phyloP scores from a whole-genome alignment of 2,329 filamentous ascomycete genomes.

The Ophiobolus disseminans region DNA sequence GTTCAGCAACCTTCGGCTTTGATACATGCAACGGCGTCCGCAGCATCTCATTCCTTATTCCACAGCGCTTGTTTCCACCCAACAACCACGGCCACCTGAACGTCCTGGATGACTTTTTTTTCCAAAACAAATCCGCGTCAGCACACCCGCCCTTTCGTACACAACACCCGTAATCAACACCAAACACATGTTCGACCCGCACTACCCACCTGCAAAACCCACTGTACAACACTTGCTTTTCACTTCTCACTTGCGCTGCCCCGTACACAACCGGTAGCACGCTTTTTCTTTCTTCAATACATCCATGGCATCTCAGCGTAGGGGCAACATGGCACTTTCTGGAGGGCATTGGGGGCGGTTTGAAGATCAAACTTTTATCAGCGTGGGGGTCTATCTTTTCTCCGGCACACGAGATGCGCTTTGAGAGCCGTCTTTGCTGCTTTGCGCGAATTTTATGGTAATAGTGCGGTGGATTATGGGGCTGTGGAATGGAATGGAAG shows the following conservation, averaged over 20 bases:
- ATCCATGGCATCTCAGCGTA: constrained; percentile 12
- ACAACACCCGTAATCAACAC: constrained; percentile 9
- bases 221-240: constrained; percentile 22
- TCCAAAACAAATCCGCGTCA: constrained; percentile 7
- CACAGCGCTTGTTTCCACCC: constrained; percentile 8
- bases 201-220: constrained; percentile 10
- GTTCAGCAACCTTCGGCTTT: constrained; percentile 16
- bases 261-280: not conserved
- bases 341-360: constrained; percentile 14
- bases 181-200: constrained; percentile 4
- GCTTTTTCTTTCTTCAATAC: constrained; percentile 1
- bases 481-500: constrained; percentile 3
- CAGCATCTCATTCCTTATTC: constrained; percentile 11
- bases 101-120: constrained; percentile 16
- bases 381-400: not conserved
- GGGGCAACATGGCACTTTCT: constrained; percentile 20
- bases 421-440: constrained; percentile 24
- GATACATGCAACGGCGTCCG: constrained; percentile 19
- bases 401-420: constrained; percentile 20
- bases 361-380: constrained; percentile 6
- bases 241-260: constrained; percentile 7
- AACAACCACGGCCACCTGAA: constrained; percentile 18
- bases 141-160: not conserved
- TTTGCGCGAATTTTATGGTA: constrained; percentile 10
- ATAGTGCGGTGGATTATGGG: constrained; percentile 2